Evolutionary conservation across 129 eudicot species (phyloP).

Genomic region (Ambrosia artemisiifolia): DNA sequence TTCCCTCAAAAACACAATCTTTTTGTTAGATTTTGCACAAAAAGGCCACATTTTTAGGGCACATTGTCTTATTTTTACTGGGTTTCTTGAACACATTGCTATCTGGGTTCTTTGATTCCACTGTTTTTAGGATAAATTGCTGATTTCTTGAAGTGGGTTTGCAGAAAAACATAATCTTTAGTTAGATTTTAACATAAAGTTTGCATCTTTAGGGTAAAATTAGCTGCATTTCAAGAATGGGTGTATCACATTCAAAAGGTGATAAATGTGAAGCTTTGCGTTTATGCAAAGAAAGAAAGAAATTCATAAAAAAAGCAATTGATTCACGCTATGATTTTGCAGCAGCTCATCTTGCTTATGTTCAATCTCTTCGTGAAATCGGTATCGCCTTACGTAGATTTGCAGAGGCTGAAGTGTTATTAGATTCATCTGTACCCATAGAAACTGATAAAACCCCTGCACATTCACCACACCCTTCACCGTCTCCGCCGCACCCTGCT

Average conservation of each 20-base stretch:
- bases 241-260: conserved; percentile 59
- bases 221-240: conserved; percentile 47
- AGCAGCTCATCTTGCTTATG: conserved; percentile 86
- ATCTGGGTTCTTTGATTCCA: background rate
- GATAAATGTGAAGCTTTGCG: conserved; percentile 71
- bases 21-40: too few species aligned
- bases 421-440: conserved; percentile 46
- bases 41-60: too few species aligned
- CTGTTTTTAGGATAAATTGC: conserved; percentile 2
- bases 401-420: conserved; percentile 72
- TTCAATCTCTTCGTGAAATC: conserved; percentile 57
- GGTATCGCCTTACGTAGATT: conserved; percentile 75
- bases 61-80: background rate
- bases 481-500: conserved; percentile 53
- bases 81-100: conserved; percentile 7
- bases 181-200: background rate
- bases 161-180: background rate
- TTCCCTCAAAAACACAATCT: too few species aligned
- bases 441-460: conserved; percentile 68
- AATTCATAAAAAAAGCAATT: conserved; percentile 68
- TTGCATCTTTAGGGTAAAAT: background rate
- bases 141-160: conserved; percentile 11
- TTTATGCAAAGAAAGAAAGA: conserved; percentile 82
- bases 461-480: conserved; percentile 66
- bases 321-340: conserved; percentile 86